Evolutionary conservation across 495 filamentous ascomycete genomes (phyloP), one percentile per base, ranked within the genome.

Genomic region (Penicillium lagena): DNA sequence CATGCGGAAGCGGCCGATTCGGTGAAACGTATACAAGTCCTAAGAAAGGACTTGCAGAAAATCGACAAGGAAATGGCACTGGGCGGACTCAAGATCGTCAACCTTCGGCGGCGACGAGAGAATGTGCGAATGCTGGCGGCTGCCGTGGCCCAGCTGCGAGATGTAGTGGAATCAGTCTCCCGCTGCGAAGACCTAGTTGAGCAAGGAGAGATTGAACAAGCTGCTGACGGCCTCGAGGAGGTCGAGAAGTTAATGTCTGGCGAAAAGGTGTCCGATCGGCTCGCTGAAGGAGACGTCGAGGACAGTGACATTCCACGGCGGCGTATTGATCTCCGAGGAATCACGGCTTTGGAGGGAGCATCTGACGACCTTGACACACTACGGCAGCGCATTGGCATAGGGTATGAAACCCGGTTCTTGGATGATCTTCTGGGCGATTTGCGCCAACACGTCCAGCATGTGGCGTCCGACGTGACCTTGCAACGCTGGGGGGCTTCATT

Each of bases 1-100:
- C 90, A 97, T 59, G 80, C 85, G 1, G 93, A 99, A 63, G 91
- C 93, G 8, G 87, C 89, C 9, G 87, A 94, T 46, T 95, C 90
- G 0, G 91, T 97, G 9, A 77, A 83, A 9, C 82, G 85, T 40
- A 99, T 99, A 34, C 87, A 88, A 58, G 69, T 75, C 2, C 58
- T 99, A 38, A 77, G 93, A 32, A 80, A 78, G 54, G 90, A 96
- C 49, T 66, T 99, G 2, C 71, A 80, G 40, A 77, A 77, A 17
- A 75, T 99, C 12, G 94, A 99, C 55, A 72, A 82, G 37, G 86
- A 95, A 47, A 89, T 97, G 72, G 94, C 89, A 5, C 66, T 89
- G 2, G 86, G 84, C 8, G 93, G 93, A 4, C 60, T 99, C 8
- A 84, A 96, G 47, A 81, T 96, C 43, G 81, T 96, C 7, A 83